A percentile compares a stretch with the other conserved stretches of the same genome.
These are phyloP conservation scores for Gracilaria caudata DNA, from an alignment of 23 red algal genomes.

Conservation along the genomic window DNA sequence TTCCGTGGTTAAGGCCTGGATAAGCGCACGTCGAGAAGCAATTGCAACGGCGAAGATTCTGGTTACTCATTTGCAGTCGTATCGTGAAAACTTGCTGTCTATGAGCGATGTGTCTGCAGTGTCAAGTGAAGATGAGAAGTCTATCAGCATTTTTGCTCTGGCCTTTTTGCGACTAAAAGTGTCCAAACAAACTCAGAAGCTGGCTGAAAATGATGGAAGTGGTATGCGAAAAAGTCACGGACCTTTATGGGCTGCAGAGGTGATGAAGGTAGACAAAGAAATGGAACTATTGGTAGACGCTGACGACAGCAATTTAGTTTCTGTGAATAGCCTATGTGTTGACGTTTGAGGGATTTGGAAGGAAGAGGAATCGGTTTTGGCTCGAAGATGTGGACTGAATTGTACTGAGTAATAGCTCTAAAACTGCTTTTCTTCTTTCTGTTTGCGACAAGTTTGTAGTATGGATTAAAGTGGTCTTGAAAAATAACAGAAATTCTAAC, in stretches of 20 bases:
- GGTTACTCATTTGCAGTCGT: neutral
- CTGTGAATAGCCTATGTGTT: neutral
- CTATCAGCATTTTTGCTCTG: neutral
- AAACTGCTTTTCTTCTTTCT: neutral
- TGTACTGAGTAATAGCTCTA: neutral
- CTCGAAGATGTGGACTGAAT: neutral
- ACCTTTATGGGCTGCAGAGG: neutral
- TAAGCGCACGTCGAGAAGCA: neutral
- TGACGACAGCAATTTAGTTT: neutral
- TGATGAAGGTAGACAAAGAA: neutral
- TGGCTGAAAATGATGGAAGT: neutral
- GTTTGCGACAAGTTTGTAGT: neutral
- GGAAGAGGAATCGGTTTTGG: neutral
- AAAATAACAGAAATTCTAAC: no score
- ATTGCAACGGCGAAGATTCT: neutral
- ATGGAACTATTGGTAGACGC: neutral
- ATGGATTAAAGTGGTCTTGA: no score
- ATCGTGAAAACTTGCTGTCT: neutral
- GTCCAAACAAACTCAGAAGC: neutral
- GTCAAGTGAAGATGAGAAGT: neutral
- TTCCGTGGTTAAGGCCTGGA: neutral
- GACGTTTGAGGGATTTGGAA: neutral
- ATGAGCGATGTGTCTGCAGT: neutral
- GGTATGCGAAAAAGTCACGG: slow-evolving; percentile 1
- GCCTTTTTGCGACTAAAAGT: neutral